Conservation (phyloP, 257 asterid genomes). For the Linaria vulgaris region DNA sequence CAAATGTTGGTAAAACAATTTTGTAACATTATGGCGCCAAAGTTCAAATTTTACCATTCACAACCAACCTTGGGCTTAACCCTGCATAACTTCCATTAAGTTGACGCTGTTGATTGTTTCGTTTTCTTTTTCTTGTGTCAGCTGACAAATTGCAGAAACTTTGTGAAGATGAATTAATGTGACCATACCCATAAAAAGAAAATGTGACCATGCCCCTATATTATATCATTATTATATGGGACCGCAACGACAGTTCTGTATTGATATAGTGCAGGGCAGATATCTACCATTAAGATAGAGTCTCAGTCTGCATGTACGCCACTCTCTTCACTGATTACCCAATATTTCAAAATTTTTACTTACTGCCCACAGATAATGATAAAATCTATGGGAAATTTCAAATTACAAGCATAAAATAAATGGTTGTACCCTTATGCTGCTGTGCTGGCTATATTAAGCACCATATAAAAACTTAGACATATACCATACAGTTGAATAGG, state of each 20-base stretch:
- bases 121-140: too few species aligned
- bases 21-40: too few species aligned
- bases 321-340: not conserved
- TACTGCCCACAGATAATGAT: slow-evolving; percentile 3
- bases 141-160: not conserved
- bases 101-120: too few species aligned
- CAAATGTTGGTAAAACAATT: too few species aligned
- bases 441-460: slow-evolving; percentile 20
- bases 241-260: not conserved
- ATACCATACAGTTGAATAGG: too few species aligned
- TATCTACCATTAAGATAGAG: slow-evolving; percentile 14
- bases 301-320: slow-evolving; percentile 15
- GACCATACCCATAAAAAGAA: not conserved
- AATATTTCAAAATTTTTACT: not conserved
- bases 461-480: not conserved
- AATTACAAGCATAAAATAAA: slow-evolving; percentile 8
- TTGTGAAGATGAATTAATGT: not conserved
- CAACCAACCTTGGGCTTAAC: too few species aligned
- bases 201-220: not conserved
- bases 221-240: not conserved
- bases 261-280: slow-evolving; percentile 5
- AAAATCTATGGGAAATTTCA: not conserved
- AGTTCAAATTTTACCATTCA: too few species aligned
- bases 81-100: too few species aligned
- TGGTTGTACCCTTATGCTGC: slow-evolving; percentile 20